phyloP scores from a whole-genome alignment of 2,329 filamentous ascomycete genomes.

The Trichoderma harzianum region DNA sequence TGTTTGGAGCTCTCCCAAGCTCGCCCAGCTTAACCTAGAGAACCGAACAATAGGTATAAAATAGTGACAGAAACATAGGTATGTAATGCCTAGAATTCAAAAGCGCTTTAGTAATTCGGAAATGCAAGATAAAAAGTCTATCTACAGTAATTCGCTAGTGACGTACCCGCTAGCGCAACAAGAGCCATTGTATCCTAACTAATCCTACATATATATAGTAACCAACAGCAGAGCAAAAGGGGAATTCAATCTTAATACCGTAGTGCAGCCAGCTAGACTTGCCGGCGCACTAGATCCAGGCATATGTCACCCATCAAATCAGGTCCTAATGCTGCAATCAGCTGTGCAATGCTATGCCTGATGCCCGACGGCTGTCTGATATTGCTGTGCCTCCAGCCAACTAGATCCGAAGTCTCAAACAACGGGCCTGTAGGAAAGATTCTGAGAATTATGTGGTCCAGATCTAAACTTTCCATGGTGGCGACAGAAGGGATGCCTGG shows the following conservation, averaged over 20 bases:
- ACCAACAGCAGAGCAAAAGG: background rate
- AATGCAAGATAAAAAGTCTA: background rate
- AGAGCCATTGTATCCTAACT: background rate
- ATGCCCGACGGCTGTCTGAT: constrained; percentile 49
- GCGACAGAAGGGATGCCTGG: constrained; percentile 60
- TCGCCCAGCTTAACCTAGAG: background rate
- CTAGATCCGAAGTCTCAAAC: constrained; percentile 50
- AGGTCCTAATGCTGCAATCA: constrained; percentile 63
- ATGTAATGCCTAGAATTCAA: background rate
- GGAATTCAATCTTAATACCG: background rate
- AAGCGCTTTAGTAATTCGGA: background rate
- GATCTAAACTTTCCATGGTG: constrained; percentile 52
- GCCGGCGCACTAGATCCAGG: constrained; percentile 48
- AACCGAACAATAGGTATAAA: too few relatives aligned
- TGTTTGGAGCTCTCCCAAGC: background rate
- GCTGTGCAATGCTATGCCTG: constrained; percentile 62
- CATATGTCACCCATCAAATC: constrained; percentile 56
- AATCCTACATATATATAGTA: background rate
- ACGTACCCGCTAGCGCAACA: background rate
- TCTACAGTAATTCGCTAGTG: background rate
- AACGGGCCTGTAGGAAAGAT: constrained; percentile 38
- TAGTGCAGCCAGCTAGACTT: background rate
- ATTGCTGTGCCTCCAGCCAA: constrained; percentile 55
- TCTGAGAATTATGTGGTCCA: constrained; percentile 57
- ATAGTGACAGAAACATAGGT: too few relatives aligned